Conservation (phyloP, 2,329 filamentous ascomycete genomes). For the Onygena corvina region DNA sequence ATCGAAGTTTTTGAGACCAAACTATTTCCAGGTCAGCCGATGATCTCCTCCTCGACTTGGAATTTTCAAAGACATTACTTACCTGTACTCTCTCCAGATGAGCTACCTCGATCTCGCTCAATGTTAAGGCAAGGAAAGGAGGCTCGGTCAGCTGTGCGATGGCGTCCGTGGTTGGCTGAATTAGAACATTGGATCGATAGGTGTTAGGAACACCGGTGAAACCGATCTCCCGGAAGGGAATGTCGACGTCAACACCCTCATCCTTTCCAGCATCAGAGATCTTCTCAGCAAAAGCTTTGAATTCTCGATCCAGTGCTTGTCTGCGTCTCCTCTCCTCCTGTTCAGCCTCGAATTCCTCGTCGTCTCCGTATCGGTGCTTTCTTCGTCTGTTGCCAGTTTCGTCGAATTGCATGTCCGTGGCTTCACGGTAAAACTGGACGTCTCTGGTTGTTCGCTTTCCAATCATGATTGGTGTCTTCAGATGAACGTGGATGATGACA, state of each 20-base stretch:
- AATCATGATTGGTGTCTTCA: slow-evolving; percentile 96
- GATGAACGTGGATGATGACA: slow-evolving; percentile 93
- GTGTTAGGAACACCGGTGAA: slow-evolving; percentile 88
- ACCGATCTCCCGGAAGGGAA: slow-evolving; percentile 89
- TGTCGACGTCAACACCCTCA: slow-evolving; percentile 84
- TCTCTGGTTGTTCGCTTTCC: slow-evolving; percentile 99
- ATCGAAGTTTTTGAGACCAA: slow-evolving; percentile 97
- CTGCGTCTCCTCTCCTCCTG: slow-evolving; percentile 88
- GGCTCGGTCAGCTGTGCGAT: slow-evolving; percentile 94
- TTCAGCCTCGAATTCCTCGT: slow-evolving; percentile 97
- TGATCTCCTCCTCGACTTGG: not conserved
- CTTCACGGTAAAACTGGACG: slow-evolving; percentile 94
- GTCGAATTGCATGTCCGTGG: slow-evolving; percentile 96
- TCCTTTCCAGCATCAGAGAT: slow-evolving; percentile 90
- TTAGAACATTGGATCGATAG: slow-evolving; percentile 74
- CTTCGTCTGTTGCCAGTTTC: slow-evolving; percentile 96
- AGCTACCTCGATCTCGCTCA: slow-evolving; percentile 91
- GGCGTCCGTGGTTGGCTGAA: slow-evolving; percentile 93
- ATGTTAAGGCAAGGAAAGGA: slow-evolving; percentile 87
- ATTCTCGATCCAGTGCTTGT: slow-evolving; percentile 85
- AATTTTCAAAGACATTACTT: slow-evolving; percentile 20
- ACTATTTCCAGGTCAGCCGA: slow-evolving; percentile 39
- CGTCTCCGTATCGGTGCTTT: slow-evolving; percentile 93
- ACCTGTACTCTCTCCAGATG: slow-evolving; percentile 82
- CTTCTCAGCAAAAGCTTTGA: slow-evolving; percentile 94